Evolutionary conservation across 345 rosid species (phyloP).

Genomic region (Hibiscus mutabilis): DNA sequence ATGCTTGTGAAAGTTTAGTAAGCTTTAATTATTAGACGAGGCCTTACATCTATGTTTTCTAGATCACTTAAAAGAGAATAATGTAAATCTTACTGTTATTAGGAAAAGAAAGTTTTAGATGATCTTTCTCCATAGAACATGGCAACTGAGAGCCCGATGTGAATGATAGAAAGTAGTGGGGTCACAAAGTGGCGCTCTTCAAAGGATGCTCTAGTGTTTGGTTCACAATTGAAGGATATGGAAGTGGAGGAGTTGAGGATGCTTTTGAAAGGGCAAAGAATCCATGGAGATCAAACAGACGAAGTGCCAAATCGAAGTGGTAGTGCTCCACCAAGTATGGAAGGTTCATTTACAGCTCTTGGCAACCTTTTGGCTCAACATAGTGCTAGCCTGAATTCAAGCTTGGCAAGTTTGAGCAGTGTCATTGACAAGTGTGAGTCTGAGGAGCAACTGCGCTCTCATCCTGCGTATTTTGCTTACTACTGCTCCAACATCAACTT

Average conservation of each 20-base stretch:
- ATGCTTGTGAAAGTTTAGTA: background rate
- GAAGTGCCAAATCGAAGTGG: conserved; percentile 75
- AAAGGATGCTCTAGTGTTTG: conserved; percentile 45
- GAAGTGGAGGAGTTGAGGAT: conserved; percentile 70
- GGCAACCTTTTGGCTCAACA: conserved; percentile 65
- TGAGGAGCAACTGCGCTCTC: conserved; percentile 73
- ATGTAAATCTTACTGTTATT: conserved; percentile 21
- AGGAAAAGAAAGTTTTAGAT: conserved; percentile 20
- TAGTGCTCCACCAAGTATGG: conserved; percentile 97
- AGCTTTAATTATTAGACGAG: background rate
- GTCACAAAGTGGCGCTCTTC: conserved; percentile 51
- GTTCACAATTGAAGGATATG: conserved; percentile 46
- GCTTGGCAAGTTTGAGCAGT: conserved; percentile 52
- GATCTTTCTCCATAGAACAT: conserved; percentile 27
- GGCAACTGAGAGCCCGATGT: conserved; percentile 87
- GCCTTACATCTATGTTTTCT: background rate
- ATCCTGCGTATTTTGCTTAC: conserved; percentile 77
- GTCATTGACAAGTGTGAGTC: conserved; percentile 46
- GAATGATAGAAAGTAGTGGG: conserved; percentile 59
- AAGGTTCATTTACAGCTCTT: conserved; percentile 85
- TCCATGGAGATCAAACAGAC: conserved; percentile 38
- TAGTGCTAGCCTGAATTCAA: conserved; percentile 32
- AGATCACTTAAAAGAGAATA: background rate
- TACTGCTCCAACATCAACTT: conserved; percentile 75
- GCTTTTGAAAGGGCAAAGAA: conserved; percentile 56